Evolutionary conservation across 2,329 filamentous ascomycete species (phyloP), one percentile per base, ranked within the genome.

Genomic region (Cladosporium oxysporum): DNA sequence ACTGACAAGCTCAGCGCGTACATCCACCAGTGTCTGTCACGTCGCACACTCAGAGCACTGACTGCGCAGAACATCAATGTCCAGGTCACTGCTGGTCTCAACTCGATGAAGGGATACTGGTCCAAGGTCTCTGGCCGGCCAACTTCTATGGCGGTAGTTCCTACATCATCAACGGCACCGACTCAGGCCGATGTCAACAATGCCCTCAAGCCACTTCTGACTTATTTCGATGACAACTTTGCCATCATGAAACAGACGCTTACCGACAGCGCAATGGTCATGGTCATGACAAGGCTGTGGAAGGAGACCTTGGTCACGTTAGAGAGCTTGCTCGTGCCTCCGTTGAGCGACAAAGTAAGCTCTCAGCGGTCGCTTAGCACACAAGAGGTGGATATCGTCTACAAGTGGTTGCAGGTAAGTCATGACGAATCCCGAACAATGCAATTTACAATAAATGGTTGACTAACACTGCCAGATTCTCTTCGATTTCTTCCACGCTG

Each of bases 201-300:
- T 71, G 92, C 92, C 0, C 82, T 99, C 14, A 89, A 91, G 71
- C 91, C 93, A 5, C 84, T 99, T 0, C 95, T 97, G 76, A 87
- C 88, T 63, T 99, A 99, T 78, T 99, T 99, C 76, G 92, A 99
- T 76, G 94, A 97, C 76, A 99, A 99, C 75, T 99, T 99, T 79
- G 92, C 93, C 66, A 97, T 98, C 72, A 97, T 99, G 93, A 97
- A 98, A 80, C 89, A 95, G 78, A 97, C 94, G 0, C 83, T 99
- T 65, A 98, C 95, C 0, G 90, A 93, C 66, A 90, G 92, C 66
- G 96, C 95, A n/a, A 97, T 99, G 94, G 88, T 93, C 72, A 93
- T 95, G 76, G 95, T 99, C 72, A 99, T 99, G 95, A 96, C 93
- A 26, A 88, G 95, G 53, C 81, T 99, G 6, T 99, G 95, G 95